phyloP scores from a whole-genome alignment of 2,329 filamentous ascomycete genomes.

The Sporothrix variecibatus region DNA sequence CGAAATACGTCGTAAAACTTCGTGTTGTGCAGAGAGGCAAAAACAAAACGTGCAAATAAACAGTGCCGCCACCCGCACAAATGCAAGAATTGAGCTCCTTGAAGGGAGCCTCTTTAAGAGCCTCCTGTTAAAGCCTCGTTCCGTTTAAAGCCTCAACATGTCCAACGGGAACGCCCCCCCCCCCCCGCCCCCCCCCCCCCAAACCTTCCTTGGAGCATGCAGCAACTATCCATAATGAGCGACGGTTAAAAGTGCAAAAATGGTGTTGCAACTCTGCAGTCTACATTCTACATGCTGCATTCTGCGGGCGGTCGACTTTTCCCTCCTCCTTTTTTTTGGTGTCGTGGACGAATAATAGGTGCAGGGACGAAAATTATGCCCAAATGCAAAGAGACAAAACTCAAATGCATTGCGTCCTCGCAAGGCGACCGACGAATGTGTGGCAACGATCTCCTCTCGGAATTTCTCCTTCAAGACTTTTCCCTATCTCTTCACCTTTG shows the following conservation, averaged over 20 bases:
- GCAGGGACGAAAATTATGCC: slow-evolving; percentile 9
- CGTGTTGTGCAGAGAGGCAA: neutral
- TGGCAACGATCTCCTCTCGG: neutral
- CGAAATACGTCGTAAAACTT: neutral
- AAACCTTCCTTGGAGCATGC: neutral
- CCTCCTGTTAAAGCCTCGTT: slow-evolving; percentile 8
- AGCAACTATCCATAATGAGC: neutral
- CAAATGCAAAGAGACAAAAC: neutral
- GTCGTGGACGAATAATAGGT: slow-evolving; percentile 12
- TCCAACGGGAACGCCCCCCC: neutral
- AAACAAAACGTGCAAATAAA: slow-evolving; percentile 2
- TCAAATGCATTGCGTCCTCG: neutral
- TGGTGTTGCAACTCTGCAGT: neutral
- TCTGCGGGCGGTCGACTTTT: neutral
- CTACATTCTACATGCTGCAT: neutral
- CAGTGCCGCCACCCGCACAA: neutral
- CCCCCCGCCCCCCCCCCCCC: neutral
- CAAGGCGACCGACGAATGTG: too few species aligned
- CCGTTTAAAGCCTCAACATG: neutral
- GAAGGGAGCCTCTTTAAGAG: slow-evolving; percentile 4
- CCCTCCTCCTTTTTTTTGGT: neutral
- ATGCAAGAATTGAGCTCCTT: neutral
- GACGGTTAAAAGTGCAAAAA: neutral
- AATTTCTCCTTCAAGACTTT: neutral
- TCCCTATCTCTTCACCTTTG: neutral